Conservation (phyloP, 2,329 filamentous ascomycete species). For the Emericellopsis atlantica region DNA sequence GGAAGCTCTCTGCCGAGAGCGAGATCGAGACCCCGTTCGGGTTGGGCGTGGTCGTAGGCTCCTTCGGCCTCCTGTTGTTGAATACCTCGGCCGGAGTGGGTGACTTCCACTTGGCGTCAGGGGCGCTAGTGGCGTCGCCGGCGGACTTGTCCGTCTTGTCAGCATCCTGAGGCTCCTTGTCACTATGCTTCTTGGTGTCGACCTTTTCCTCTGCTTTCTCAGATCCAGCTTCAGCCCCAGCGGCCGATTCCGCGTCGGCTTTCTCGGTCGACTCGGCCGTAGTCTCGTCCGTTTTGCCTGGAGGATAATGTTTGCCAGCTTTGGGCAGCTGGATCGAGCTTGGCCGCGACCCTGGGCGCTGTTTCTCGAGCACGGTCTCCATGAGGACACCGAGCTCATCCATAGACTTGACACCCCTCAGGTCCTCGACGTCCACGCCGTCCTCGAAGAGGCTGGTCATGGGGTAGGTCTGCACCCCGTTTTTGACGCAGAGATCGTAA, state of each 20-base stretch:
- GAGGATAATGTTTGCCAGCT: constrained; percentile 45
- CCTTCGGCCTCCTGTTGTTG: constrained; percentile 5
- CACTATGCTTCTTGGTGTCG: constrained; percentile 11
- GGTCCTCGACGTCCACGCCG: constrained; percentile 51
- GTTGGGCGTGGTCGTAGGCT: constrained; percentile 43
- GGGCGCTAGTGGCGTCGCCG: too few species aligned
- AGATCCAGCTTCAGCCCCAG: neutral
- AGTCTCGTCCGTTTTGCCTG: constrained; percentile 7
- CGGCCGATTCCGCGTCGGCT: neutral
- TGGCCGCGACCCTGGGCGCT: constrained; percentile 70
- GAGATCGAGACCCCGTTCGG: constrained; percentile 60
- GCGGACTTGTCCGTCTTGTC: constrained; percentile 4
- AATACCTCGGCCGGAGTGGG: constrained; percentile 5
- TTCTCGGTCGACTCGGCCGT: neutral
- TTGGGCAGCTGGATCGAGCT: constrained; percentile 55
- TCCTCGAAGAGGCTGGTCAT: constrained; percentile 71
- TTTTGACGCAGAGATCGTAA: constrained; percentile 60
- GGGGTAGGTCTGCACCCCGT: constrained; percentile 60
- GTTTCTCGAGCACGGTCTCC: constrained; percentile 64
- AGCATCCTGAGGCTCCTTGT: constrained; percentile 9
- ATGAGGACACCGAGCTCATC: constrained; percentile 54
- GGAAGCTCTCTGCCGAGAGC: constrained; percentile 76
- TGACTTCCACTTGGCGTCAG: constrained; percentile 1
- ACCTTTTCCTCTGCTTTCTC: constrained; percentile 3
- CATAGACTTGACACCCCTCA: constrained; percentile 57